Percentiles rank a stretch among this genome's conserved stretches.
Evolutionary conservation across 2,329 filamentous ascomycete genomes (phyloP).

Genomic region (Acarospora socialis): DNA sequence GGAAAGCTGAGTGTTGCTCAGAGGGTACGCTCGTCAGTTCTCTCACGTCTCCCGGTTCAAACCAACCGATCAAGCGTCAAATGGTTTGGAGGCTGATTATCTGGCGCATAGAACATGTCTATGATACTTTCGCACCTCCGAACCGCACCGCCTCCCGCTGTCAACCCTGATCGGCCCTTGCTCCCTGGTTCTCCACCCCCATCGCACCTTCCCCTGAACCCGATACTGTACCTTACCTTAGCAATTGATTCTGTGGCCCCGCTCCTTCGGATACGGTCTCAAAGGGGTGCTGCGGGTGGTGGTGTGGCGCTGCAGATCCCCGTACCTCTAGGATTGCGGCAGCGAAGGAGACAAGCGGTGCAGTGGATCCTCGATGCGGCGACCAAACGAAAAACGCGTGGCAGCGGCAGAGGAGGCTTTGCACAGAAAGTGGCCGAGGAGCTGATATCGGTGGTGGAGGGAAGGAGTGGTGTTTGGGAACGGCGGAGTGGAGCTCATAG

Average conservation of each 20-base stretch:
- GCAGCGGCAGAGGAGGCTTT: slow-evolving; percentile 57
- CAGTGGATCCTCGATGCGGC: slow-evolving; percentile 82
- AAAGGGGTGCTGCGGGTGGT: slow-evolving; percentile 71
- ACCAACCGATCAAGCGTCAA: too few species aligned
- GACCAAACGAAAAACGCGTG: slow-evolving; percentile 58
- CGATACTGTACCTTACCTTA: slow-evolving; percentile 73
- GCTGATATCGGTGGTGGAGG: slow-evolving; percentile 76
- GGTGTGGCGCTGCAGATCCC: slow-evolving; percentile 74
- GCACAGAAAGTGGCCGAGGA: slow-evolving; percentile 71
- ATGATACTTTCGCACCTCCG: slow-evolving; percentile 71
- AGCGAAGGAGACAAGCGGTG: slow-evolving; percentile 65
- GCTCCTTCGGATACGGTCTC: slow-evolving; percentile 61
- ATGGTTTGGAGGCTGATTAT: not conserved
- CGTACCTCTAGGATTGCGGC: slow-evolving; percentile 56
- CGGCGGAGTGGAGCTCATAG: slow-evolving; percentile 66
- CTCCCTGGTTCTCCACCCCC: slow-evolving; percentile 60
- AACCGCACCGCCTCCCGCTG: slow-evolving; percentile 63
- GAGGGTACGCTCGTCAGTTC: slow-evolving; percentile 40
- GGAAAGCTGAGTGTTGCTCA: slow-evolving; percentile 87
- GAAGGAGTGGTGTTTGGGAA: slow-evolving; percentile 72
- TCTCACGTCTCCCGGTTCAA: slow-evolving; percentile 1
- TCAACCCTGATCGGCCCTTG: slow-evolving; percentile 47
- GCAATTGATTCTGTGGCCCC: slow-evolving; percentile 90
- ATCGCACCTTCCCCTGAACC: slow-evolving; percentile 71
- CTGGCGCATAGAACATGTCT: slow-evolving; percentile 57